Conservation (phyloP, 2,329 filamentous ascomycete species). For the Lecanosticta acicola region DNA sequence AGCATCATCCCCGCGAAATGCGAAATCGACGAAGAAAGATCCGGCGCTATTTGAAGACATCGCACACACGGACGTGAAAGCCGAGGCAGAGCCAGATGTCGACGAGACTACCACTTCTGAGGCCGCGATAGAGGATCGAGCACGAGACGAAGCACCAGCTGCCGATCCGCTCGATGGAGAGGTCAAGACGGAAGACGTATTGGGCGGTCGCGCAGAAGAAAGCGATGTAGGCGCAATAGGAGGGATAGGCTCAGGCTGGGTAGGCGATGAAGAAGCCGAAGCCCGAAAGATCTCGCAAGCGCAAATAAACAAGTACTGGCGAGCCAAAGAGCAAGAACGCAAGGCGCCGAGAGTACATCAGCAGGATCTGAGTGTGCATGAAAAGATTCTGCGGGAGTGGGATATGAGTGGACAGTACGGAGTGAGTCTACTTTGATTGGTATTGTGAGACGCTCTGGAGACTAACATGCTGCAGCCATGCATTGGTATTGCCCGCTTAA, state of each 20-base stretch:
- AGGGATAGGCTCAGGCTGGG: constrained; percentile 37
- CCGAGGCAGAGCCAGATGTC: constrained; percentile 25
- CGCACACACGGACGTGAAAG: constrained; percentile 22
- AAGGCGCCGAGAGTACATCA: constrained; percentile 72
- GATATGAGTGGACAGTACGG: constrained; percentile 89
- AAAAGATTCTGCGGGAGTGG: constrained; percentile 87
- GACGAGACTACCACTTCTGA: constrained; percentile 36
- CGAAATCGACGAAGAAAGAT: constrained; percentile 36
- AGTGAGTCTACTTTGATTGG: constrained; percentile 52
- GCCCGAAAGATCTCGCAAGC: constrained; percentile 62
- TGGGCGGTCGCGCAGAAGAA: constrained; percentile 27
- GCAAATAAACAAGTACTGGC: constrained; percentile 75
- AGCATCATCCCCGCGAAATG: constrained; percentile 37
- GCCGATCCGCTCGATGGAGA: constrained; percentile 22
- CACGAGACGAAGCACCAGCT: constrained; percentile 29
- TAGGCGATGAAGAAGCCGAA: constrained; percentile 43
- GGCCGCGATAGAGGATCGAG: constrained; percentile 36
- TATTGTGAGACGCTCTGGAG: no score
- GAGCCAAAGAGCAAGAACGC: constrained; percentile 61
- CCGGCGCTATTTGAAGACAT: constrained; percentile 32
- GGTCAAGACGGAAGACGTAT: constrained; percentile 26
- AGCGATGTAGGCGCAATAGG: constrained; percentile 41
- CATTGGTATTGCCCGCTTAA: constrained; percentile 73
- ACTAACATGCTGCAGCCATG: constrained; percentile 59
- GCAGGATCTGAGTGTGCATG: constrained; percentile 61